These are phyloP conservation scores for Acanthochlamys bracteata DNA, from an alignment of 106 monocot species.

Conservation along the genomic window DNA sequence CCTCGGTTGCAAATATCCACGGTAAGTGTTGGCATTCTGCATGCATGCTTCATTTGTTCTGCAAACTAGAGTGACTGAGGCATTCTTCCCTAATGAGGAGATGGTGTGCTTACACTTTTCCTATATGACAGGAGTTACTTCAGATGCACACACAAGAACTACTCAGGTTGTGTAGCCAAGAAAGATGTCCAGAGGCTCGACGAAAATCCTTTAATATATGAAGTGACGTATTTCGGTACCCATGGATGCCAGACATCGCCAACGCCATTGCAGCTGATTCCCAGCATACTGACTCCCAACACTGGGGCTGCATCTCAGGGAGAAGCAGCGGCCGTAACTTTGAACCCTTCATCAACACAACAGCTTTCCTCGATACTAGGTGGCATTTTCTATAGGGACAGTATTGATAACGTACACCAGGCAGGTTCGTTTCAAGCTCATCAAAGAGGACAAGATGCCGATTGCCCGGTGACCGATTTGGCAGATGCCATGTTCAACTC, in stretches of 20 bases:
- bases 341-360: background rate
- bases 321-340: background rate
- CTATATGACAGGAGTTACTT: slow-evolving; percentile 25
- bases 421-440: background rate
- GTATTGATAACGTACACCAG: too few relatives aligned
- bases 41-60: background rate
- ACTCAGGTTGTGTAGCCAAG: slow-evolving; percentile 33
- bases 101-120: background rate
- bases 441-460: slow-evolving; percentile 6
- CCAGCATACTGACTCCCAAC: background rate
- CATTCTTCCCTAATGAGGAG: too few relatives aligned
- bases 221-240: slow-evolving; percentile 18
- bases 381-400: background rate
- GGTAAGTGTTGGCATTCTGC: slow-evolving; percentile 5
- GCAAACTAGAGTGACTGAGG: background rate
- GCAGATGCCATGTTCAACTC: slow-evolving; percentile 27
- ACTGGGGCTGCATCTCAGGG: background rate
- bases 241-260: slow-evolving; percentile 29
- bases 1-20: slow-evolving; percentile 14
- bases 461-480: slow-evolving; percentile 15
- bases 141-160: slow-evolving; percentile 37
- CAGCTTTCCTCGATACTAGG: background rate
- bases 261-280: slow-evolving; percentile 12
- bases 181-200: slow-evolving; percentile 38
- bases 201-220: slow-evolving; percentile 24